phyloP scores from a whole-genome alignment of 495 filamentous ascomycete genomes.

The Neurospora terricola region DNA sequence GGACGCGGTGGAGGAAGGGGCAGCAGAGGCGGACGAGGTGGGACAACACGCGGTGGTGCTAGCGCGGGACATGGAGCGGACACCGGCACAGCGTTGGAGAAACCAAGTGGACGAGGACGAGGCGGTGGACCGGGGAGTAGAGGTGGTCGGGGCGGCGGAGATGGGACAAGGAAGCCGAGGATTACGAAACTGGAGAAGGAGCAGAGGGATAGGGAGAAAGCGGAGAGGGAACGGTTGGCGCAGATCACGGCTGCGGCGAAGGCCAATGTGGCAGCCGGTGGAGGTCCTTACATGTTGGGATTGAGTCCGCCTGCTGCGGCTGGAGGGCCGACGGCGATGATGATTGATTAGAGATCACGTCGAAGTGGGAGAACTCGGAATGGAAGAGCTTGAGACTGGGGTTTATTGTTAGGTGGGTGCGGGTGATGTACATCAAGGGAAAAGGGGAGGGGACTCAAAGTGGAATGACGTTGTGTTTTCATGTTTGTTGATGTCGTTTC shows the following conservation, averaged over 20 bases:
- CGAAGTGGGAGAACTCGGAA: not conserved
- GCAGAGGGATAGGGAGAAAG: constrained; percentile 51
- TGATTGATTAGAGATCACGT: not conserved
- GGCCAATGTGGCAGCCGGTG: not conserved
- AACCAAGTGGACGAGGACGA: constrained; percentile 36
- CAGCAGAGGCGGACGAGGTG: constrained; percentile 43
- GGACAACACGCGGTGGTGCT: constrained; percentile 12
- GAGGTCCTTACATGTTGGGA: not conserved
- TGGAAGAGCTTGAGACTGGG: too few species aligned
- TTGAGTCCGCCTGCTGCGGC: not conserved
- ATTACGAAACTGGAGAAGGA: constrained; percentile 75
- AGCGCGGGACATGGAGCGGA: constrained; percentile 6
- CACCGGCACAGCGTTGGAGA: constrained; percentile 26
- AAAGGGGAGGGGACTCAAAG: not conserved
- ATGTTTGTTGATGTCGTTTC: not conserved
- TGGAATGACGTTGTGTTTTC: not conserved
- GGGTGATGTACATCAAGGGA: not conserved
- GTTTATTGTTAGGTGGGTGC: not conserved
- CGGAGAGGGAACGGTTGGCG: constrained; percentile 29
- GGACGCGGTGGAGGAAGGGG: constrained; percentile 57
- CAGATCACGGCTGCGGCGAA: constrained; percentile 8
- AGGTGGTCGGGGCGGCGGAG: constrained; percentile 40
- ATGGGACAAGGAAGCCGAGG: constrained; percentile 66
- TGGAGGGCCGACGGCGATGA: not conserved
- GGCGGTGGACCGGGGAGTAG: constrained; percentile 67